Conservation (phyloP, 1,139 yeast species). For the Zygoascus meyerae region DNA sequence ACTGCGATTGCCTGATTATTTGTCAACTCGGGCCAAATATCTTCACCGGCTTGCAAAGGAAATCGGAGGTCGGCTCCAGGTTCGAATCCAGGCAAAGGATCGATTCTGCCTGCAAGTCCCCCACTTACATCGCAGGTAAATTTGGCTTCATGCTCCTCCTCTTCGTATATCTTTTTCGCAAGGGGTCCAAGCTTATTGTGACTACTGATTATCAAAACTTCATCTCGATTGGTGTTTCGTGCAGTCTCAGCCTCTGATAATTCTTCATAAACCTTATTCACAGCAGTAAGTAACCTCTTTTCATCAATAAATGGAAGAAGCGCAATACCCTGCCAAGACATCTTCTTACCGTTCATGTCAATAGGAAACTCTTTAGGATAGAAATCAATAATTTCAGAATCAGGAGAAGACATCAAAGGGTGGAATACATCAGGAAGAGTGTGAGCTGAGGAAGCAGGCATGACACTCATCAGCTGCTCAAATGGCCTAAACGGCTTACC, state of each 20-base stretch:
- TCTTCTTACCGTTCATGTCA: constrained; percentile 92
- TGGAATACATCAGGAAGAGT: constrained; percentile 80
- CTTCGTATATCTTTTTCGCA: constrained; percentile 23
- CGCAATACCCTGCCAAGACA: constrained; percentile 95
- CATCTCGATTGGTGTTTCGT: constrained; percentile 46
- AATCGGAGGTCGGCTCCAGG: constrained; percentile 46
- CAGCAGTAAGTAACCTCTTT: constrained; percentile 58
- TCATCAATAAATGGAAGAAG: constrained; percentile 88
- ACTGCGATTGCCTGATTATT: constrained; percentile 52
- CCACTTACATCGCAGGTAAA: constrained; percentile 45
- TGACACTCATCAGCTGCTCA: constrained; percentile 95
- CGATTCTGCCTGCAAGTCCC: constrained; percentile 65
- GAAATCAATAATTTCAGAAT: constrained; percentile 83
- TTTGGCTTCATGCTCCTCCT: constrained; percentile 31
- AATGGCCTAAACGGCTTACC: constrained; percentile 88
- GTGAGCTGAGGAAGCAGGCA: constrained; percentile 96
- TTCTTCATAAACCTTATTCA: constrained; percentile 55
- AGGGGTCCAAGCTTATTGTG: constrained; percentile 23
- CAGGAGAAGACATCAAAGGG: constrained; percentile 71
- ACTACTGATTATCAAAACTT: constrained; percentile 31
- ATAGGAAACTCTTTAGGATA: constrained; percentile 85
- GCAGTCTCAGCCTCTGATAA: constrained; percentile 63
- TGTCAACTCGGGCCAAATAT: constrained; percentile 42
- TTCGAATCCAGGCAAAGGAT: constrained; percentile 41
- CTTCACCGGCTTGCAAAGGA: constrained; percentile 57